Base-by-base conservation (phyloP, 2,329 filamentous ascomycete species). In the Pseudocercospora crystallina region DNA sequence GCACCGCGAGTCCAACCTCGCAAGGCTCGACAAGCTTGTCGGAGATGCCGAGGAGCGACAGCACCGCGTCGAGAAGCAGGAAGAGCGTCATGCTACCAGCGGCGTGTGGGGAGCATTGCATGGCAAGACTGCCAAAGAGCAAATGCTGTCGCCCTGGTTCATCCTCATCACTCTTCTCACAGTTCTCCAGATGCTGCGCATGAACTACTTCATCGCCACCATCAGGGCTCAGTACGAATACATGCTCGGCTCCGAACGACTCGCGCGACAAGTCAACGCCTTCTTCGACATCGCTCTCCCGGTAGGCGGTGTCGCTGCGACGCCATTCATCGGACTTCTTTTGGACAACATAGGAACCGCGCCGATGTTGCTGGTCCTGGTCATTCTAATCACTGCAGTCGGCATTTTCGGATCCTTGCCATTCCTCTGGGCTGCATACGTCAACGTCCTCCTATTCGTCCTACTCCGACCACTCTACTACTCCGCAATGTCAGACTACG, bases 181-280 rank as follows among this genome's bases (percentile, higher is more conserved):
- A 3, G 69, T 68, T 3, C 53, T 67, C 30, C 62, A 66, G 45
- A 67, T 67, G 64, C 60, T 66, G 43, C 63, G 74, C 15, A 95
- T 95, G 79, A 95, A 95, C 71, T 95, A 90, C 73, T 95, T 95
- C 68, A 89, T 95, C 51, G 89, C 90, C 2, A 95, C 90, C 5
- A 86, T 95, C 57, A 80, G 86, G 3, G 77, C 84, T 2, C 90
- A 96, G 68, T 95, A 95, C 70, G 81, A 84, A 42, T 86, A 84
- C 62, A 80, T 96, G n/a, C 81, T 96, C 12, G 76, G 76, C 35
- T 83, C 82, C 10, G 74, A 77, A 51, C 68, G 74, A 1, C 76
- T 79, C 49, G 87, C 89, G 0, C 77, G 83, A 11, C 73, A 79
- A 50, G 79, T 95, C 65, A 96, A 95, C 72, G 79, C 85, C 49